phyloP scores from a whole-genome alignment of 1,284 basidiomycete genomes.

The Cutaneotrichosporon cutaneum region DNA sequence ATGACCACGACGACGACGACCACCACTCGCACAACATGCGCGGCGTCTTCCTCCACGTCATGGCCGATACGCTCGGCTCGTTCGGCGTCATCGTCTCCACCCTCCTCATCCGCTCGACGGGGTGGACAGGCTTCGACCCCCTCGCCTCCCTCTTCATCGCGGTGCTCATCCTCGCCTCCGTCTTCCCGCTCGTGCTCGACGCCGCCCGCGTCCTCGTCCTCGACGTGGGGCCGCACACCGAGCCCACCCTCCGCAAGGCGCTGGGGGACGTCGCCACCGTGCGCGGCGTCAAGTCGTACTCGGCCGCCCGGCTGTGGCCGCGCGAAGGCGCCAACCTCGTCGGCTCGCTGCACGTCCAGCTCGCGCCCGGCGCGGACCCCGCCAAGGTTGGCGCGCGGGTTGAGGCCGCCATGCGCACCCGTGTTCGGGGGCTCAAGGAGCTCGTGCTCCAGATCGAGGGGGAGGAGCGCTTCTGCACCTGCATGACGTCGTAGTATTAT shows the following conservation, averaged over 20 bases:
- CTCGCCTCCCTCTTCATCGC: constrained; percentile 98
- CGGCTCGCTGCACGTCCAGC: constrained; percentile 43
- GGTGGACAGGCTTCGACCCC: constrained; percentile 99
- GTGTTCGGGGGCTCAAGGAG: constrained; percentile 77
- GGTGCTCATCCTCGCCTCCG: constrained; percentile 88
- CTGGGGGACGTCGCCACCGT: constrained; percentile 70
- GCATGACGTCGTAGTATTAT: constrained; percentile 53
- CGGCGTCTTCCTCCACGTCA: constrained; percentile 78
- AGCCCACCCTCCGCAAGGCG: constrained; percentile 67
- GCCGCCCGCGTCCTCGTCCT: constrained; percentile 84
- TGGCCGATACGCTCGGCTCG: constrained; percentile 39
- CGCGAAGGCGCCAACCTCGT: constrained; percentile 81
- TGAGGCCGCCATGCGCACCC: constrained; percentile 65
- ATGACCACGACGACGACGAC: constrained; percentile 43
- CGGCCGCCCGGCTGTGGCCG: constrained; percentile 88
- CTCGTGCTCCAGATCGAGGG: constrained; percentile 78
- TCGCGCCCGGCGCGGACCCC: constrained; percentile 52
- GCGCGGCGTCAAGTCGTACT: constrained; percentile 78
- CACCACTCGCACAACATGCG: constrained; percentile 97
- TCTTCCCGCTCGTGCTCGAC: constrained; percentile 91
- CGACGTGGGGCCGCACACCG: constrained; percentile 71
- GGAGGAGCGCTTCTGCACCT: constrained; percentile 52
- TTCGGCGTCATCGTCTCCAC: constrained; percentile 99
- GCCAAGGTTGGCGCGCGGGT: constrained; percentile 74
- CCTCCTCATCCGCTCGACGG: constrained; percentile 89